Evolutionary conservation across 106 monocot species (phyloP).

Genomic region (Amphibolis antarctica): DNA sequence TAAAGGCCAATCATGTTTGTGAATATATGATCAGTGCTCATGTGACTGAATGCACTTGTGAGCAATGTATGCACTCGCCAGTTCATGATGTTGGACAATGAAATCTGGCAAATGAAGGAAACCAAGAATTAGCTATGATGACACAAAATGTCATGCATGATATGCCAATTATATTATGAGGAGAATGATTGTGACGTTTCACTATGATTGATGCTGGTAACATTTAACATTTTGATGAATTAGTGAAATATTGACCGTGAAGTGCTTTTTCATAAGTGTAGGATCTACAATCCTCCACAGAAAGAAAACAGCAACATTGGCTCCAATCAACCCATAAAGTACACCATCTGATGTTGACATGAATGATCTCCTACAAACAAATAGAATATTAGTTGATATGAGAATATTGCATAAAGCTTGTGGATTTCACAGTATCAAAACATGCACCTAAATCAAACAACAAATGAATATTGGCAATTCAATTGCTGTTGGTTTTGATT

Average conservation of each 20-base stretch:
- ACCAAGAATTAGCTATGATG: background rate
- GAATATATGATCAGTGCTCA: constrained; percentile 44
- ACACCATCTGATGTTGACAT: constrained; percentile 41
- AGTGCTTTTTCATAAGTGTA: constrained; percentile 66
- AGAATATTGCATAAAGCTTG: too few relatives aligned
- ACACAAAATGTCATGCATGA: background rate
- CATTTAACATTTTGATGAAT: background rate
- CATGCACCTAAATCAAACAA: too few relatives aligned
- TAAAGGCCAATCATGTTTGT: constrained; percentile 87
- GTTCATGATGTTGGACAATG: constrained; percentile 62
- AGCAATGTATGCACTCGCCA: constrained; percentile 72
- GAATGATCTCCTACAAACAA: constrained; percentile 11
- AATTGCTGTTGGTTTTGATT: too few relatives aligned
- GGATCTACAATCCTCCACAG: constrained; percentile 65
- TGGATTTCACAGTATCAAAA: too few relatives aligned
- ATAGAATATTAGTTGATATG: too few relatives aligned
- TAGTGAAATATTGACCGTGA: constrained; percentile 35
- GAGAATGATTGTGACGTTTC: background rate
- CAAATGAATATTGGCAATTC: too few relatives aligned
- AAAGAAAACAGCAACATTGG: constrained; percentile 63
- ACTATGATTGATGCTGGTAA: background rate
- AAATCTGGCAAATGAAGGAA: constrained; percentile 46
- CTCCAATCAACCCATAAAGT: constrained; percentile 55
- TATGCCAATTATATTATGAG: background rate
- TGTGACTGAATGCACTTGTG: constrained; percentile 87